Evolutionary conservation across 2,329 filamentous ascomycete genomes (phyloP).

Genomic region (Fusarium agapanthi): DNA sequence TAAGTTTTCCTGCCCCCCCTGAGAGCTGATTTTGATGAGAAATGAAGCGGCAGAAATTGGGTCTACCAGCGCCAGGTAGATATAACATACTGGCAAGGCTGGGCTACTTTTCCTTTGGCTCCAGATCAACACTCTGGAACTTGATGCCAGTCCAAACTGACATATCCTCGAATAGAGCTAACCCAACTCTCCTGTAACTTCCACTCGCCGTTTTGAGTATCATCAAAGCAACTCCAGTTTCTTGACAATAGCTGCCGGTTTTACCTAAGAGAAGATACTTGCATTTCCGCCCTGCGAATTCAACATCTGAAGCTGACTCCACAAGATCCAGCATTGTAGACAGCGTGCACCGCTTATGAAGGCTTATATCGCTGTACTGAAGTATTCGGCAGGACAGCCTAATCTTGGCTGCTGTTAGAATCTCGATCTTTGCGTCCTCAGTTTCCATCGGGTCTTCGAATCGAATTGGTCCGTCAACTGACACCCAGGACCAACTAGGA

Average conservation of each 20-base stretch:
- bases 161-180: rapidly evolving
- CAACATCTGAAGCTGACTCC: rapidly evolving
- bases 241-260: rapidly evolving
- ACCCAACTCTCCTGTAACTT: background rate
- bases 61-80: rapidly evolving
- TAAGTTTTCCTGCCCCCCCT: no score
- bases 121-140: background rate
- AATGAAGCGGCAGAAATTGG: rapidly evolving
- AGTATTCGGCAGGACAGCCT: background rate
- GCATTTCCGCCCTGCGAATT: rapidly evolving
- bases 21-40: background rate
- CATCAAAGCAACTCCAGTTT: background rate
- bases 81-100: rapidly evolving
- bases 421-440: background rate
- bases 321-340: background rate
- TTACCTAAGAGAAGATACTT: background rate
- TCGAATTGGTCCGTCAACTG: background rate
- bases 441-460: background rate
- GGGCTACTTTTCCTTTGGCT: background rate
- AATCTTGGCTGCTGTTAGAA: rapidly evolving
- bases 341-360: rapidly evolving
- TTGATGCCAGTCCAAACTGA: rapidly evolving
- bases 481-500: background rate
- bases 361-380: rapidly evolving
- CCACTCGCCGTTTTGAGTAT: rapidly evolving